Base-by-base conservation (phyloP, 1,284 basidiomycete genomes). In the Heterobasidion occidentale region DNA sequence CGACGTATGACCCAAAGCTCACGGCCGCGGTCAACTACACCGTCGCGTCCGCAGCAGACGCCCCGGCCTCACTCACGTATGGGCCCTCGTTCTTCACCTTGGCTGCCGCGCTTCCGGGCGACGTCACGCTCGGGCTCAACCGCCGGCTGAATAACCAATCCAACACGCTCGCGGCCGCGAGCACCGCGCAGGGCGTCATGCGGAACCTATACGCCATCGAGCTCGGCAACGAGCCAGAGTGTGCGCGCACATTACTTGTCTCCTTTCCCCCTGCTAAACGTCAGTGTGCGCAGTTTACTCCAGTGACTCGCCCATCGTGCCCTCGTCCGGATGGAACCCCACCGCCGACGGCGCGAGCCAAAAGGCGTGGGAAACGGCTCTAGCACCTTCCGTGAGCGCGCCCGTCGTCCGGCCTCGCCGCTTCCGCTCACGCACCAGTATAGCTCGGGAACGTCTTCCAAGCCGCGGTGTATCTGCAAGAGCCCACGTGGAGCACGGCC, bases 181-280 rank as follows among this genome's bases (percentile, higher is more conserved):
- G 65, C 17, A 61, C 67, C 44, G 74, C 74, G 9, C 67, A 71
- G 54, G 58, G 65, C 20, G 60, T 60, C 7, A 70, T 76, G 64
- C 46, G 56, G 14, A 74, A 74, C 58, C 60, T 77, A 7, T 66
- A 70, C 54, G 69, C 74, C 5, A 60, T 77, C 46, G 75, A 73
- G 74, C 74, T 55, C 15, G 7, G 75, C 15, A 77, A 77, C 62
- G 75, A 76, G 62, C 75, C 75, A 0, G 74, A 76, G 36, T 67
- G 74, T 75, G 56, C 49, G 72, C 63, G 46, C 1, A 4, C 9
- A 27, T 46, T 56, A 44, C 46, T 38, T 45, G 15, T 55, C n/a
- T 47, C 47, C 20, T 17, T 34, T 20, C 52, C 46, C n/a, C 20
- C 19, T 27, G 27, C 36, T 35, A 5, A 52, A 20, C 19, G 9